A percentile compares a stretch with the other conserved stretches of the same genome.
Conservation (phyloP, 176 grass and related monocot genomes). For the Dendrocalamus sinicus region DNA sequence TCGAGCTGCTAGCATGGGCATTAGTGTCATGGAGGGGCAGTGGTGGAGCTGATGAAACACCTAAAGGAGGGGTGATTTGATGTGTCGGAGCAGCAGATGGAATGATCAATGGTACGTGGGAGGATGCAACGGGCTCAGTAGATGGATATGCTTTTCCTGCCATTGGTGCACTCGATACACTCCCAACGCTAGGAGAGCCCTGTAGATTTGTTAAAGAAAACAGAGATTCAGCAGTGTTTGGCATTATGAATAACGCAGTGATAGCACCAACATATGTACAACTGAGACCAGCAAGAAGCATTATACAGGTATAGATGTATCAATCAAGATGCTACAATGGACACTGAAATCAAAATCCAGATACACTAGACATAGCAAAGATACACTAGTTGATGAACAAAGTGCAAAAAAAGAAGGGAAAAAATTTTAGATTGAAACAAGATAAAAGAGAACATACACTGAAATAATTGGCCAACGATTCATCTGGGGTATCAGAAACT, state of each 20-base stretch:
- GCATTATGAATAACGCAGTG: neutral
- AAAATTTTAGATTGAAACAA: neutral
- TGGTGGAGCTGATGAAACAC: slow-evolving; percentile 58
- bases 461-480: slow-evolving; percentile 63
- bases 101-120: slow-evolving; percentile 40
- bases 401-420: neutral
- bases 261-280: slow-evolving; percentile 16
- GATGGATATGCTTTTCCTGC: slow-evolving; percentile 43
- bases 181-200: slow-evolving; percentile 56
- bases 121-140: slow-evolving; percentile 43
- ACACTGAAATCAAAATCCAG: neutral
- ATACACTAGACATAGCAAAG: neutral
- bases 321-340: slow-evolving; percentile 5
- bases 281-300: neutral
- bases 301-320: slow-evolving; percentile 25
- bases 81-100: slow-evolving; percentile 48
- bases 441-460: slow-evolving; percentile 52
- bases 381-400: neutral
- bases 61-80: slow-evolving; percentile 46
- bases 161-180: slow-evolving; percentile 49
- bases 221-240: slow-evolving; percentile 2
- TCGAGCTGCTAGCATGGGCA: slow-evolving; percentile 31
- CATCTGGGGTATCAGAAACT: slow-evolving; percentile 61
- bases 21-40: slow-evolving; percentile 53
- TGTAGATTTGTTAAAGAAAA: slow-evolving; percentile 52